Conservation (phyloP, 2,329 filamentous ascomycete genomes). For the Arachnomyces sp. region DNA sequence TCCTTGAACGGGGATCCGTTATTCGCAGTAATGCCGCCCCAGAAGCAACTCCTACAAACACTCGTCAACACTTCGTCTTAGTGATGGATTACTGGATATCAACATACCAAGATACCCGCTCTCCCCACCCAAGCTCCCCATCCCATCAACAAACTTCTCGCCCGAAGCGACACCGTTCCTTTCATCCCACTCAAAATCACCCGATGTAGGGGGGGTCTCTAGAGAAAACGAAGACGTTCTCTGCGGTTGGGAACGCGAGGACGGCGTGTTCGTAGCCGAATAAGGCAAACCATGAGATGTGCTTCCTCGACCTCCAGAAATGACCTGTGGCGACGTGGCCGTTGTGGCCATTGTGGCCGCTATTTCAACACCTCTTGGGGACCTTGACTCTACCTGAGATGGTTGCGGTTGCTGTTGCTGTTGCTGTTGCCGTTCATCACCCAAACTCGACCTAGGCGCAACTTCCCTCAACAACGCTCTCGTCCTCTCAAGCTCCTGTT, state of each 20-base stretch:
- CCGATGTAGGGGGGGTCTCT: conserved; percentile 36
- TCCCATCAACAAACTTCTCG: conserved; percentile 29
- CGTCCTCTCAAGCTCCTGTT: conserved; percentile 8
- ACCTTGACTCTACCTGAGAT: too few species aligned
- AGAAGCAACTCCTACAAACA: conserved; percentile 26
- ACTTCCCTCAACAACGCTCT: conserved; percentile 8
- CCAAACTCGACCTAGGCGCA: too few species aligned
- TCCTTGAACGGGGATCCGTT: conserved; percentile 26
- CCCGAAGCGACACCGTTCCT: conserved; percentile 29
- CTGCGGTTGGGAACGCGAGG: conserved; percentile 23
- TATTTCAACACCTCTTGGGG: too few species aligned
- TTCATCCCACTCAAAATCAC: conserved; percentile 32
- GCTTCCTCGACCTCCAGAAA: too few species aligned
- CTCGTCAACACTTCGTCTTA: not conserved
- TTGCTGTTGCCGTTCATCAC: too few species aligned
- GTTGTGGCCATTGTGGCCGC: too few species aligned
- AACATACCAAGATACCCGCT: conserved; percentile 31
- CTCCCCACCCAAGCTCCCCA: conserved; percentile 34
- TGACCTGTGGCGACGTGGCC: too few species aligned
- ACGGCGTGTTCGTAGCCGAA: conserved; percentile 3
- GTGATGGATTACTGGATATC: not conserved
- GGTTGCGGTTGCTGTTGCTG: too few species aligned
- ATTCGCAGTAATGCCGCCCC: conserved; percentile 33
- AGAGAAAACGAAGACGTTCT: conserved; percentile 27
- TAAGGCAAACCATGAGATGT: not conserved